A percentile compares a stretch with the other conserved stretches of the same genome.
Evolutionary conservation across 192 early-diverging fungal genomes (phyloP).

Genomic region (Mortierella alpina): DNA sequence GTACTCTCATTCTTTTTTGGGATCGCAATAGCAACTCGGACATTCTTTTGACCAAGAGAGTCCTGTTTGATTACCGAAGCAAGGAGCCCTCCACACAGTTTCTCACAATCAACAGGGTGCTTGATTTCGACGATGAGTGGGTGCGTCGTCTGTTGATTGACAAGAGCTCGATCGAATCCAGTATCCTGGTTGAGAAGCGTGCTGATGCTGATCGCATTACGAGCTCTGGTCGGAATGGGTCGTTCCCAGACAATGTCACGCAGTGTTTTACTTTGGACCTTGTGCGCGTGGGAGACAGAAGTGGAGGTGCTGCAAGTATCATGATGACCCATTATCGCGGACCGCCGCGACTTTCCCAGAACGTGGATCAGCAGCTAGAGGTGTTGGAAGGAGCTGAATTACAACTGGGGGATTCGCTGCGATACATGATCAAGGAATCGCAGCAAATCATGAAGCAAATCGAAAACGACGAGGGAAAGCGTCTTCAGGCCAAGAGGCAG

Average conservation of each 20-base stretch:
- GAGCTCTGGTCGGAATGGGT: constrained; percentile 50
- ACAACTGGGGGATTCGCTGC: constrained; percentile 39
- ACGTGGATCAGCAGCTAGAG: constrained; percentile 55
- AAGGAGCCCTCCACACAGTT: constrained; percentile 72
- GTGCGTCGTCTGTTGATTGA: constrained; percentile 83
- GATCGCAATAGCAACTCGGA: constrained; percentile 45
- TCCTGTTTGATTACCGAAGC: constrained; percentile 74
- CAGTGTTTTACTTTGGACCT: constrained; percentile 70
- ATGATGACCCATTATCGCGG: constrained; percentile 52
- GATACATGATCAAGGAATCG: constrained; percentile 28
- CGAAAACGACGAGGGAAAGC: neutral
- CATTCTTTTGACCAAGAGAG: constrained; percentile 70
- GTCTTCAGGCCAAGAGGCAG: constrained; percentile 7
- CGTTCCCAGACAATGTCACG: constrained; percentile 70
- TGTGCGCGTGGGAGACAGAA: constrained; percentile 67
- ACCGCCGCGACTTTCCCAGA: constrained; percentile 35
- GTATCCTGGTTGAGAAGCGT: constrained; percentile 72
- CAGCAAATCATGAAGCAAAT: constrained; percentile 10
- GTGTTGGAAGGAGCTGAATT: constrained; percentile 47
- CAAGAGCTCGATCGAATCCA: constrained; percentile 72
- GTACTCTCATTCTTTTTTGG: neutral
- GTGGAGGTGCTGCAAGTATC: constrained; percentile 52
- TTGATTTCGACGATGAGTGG: constrained; percentile 71
- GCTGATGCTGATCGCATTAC: constrained; percentile 60
- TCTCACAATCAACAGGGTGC: constrained; percentile 70